Evolutionary conservation across 768 basidiomycete species (phyloP).

Genomic region (Cystobasidium ongulense): DNA sequence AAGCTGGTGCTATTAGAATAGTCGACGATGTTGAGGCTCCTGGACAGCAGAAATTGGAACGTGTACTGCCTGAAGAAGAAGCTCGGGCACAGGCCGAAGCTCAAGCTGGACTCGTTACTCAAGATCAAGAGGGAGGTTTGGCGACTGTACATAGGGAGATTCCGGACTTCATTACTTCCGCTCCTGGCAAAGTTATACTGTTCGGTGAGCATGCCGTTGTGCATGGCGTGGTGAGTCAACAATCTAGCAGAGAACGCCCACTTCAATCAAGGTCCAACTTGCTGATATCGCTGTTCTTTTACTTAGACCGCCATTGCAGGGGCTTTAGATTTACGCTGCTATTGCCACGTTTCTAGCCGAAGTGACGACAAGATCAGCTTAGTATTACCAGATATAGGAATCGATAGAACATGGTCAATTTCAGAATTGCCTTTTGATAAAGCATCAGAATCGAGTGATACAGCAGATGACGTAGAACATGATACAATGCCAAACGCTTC

Average conservation of each 20-base stretch:
- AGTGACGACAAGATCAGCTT: slow-evolving; percentile 65
- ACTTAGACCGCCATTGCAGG: slow-evolving; percentile 83
- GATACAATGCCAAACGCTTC: slow-evolving; percentile 24
- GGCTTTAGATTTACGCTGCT: slow-evolving; percentile 89
- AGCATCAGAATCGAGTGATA: not conserved
- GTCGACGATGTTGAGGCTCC: slow-evolving; percentile 37
- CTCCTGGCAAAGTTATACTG: slow-evolving; percentile 94
- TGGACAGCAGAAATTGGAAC: slow-evolving; percentile 35
- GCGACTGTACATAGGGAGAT: not conserved
- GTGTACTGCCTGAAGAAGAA: slow-evolving; percentile 9
- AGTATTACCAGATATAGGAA: slow-evolving; percentile 69
- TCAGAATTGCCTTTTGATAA: slow-evolving; percentile 66
- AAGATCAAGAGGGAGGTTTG: not conserved
- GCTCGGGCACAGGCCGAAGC: not conserved
- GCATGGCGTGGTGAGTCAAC: slow-evolving; percentile 73
- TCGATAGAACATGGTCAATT: slow-evolving; percentile 72
- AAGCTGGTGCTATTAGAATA: slow-evolving; percentile 70
- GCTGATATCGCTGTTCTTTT: slow-evolving; percentile 8
- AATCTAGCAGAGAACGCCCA: slow-evolving; percentile 21
- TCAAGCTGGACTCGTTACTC: not conserved
- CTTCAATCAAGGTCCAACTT: not conserved
- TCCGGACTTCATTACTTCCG: slow-evolving; percentile 67
- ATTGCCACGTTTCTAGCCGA: slow-evolving; percentile 69
- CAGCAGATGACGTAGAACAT: slow-evolving; percentile 2
- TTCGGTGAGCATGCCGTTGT: slow-evolving; percentile 99